Percentiles rank a stretch among this genome's conserved stretches.
Conservation (phyloP, 139 green algal genomes). For the Chlamydomonas incerta region DNA sequence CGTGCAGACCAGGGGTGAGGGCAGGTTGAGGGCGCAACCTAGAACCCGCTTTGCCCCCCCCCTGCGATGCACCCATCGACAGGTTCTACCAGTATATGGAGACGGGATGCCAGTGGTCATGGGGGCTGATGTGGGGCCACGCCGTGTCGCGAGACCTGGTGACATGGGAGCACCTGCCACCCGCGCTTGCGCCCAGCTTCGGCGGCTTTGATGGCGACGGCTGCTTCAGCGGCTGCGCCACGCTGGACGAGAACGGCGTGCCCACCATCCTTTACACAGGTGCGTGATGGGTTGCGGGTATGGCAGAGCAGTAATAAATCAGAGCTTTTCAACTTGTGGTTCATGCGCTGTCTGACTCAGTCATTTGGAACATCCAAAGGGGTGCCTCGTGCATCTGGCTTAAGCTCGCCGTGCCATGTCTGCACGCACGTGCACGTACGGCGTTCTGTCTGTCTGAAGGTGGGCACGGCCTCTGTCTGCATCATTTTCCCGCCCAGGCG, state of each 20-base stretch:
- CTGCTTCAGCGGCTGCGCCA: slow-evolving; percentile 76
- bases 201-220: slow-evolving; percentile 71
- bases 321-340: too few species aligned
- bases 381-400: too few species aligned
- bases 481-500: slow-evolving; percentile 70
- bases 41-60: too few species aligned
- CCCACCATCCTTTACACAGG: slow-evolving; percentile 77
- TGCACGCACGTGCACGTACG: too few species aligned
- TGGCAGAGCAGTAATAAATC: too few species aligned
- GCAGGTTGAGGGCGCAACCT: too few species aligned
- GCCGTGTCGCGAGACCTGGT: slow-evolving; percentile 74
- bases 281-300: background rate
- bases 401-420: too few species aligned
- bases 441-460: too few species aligned
- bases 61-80: background rate
- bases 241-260: slow-evolving; percentile 54
- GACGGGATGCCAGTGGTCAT: slow-evolving; percentile 74
- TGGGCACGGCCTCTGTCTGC: too few species aligned
- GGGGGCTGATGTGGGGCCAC: slow-evolving; percentile 82
- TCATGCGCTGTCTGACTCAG: too few species aligned
- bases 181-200: slow-evolving; percentile 70
- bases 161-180: slow-evolving; percentile 77
- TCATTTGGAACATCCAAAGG: too few species aligned
- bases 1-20: too few species aligned
- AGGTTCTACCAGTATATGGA: slow-evolving; percentile 80